phyloP scores from a whole-genome alignment of 2,329 filamentous ascomycete genomes.

The Colletotrichum tanaceti region DNA sequence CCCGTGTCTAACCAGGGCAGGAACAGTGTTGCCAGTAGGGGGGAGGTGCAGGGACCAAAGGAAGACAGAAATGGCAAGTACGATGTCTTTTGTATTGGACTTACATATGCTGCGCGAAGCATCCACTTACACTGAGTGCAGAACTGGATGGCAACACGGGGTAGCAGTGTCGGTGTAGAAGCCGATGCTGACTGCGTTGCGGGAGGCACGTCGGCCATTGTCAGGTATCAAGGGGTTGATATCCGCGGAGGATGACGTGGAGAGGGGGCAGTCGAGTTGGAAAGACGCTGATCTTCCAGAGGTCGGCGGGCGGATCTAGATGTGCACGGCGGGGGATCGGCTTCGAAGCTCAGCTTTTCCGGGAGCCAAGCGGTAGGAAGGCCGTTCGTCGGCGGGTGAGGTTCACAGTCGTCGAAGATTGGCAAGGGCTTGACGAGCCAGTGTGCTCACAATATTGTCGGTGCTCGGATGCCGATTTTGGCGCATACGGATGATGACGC shows the following conservation, averaged over 20 bases:
- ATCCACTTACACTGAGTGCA: constrained; percentile 97
- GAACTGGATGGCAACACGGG: constrained; percentile 87
- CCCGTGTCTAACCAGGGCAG: not conserved
- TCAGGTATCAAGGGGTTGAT: too few species aligned
- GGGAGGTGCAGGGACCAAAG: not conserved
- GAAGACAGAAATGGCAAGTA: not conserved
- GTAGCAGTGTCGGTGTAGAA: constrained; percentile 55
- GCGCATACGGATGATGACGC: not conserved
- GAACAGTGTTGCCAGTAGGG: not conserved
- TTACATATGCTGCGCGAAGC: constrained; percentile 85
- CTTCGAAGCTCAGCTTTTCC: not conserved
- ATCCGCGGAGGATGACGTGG: not conserved
- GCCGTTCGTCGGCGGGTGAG: not conserved
- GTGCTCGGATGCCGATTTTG: constrained; percentile 1
- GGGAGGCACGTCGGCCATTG: constrained; percentile 21
- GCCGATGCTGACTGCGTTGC: not conserved
- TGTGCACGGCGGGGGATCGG: not conserved
- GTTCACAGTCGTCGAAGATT: not conserved
- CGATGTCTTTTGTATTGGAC: constrained; percentile 44
- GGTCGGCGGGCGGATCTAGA: not conserved
- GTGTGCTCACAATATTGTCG: not conserved
- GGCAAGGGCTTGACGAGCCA: too few species aligned
- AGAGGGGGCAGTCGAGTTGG: not conserved
- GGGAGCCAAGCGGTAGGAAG: not conserved
- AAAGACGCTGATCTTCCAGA: not conserved